Percentiles rank a stretch among this genome's conserved stretches.
Evolutionary conservation across 2,329 filamentous ascomycete genomes (phyloP).

Genomic region (Aspergillus costaricaensis): DNA sequence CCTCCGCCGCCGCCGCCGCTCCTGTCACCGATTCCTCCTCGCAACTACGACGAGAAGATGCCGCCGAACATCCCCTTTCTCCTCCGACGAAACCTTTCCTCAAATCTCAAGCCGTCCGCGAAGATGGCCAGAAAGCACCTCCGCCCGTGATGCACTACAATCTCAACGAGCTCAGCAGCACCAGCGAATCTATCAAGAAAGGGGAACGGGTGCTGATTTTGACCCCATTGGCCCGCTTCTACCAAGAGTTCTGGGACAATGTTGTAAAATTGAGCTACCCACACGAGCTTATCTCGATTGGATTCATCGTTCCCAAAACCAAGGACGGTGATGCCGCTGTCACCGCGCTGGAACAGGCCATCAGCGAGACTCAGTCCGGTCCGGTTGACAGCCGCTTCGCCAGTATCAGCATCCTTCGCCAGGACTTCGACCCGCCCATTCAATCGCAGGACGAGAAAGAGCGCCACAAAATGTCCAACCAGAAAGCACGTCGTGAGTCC

Average conservation of each 20-base stretch:
- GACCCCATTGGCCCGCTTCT: constrained; percentile 91
- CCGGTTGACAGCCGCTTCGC: constrained; percentile 81
- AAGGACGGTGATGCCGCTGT: constrained; percentile 89
- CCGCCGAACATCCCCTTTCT: constrained; percentile 70
- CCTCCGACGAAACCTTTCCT: constrained; percentile 73
- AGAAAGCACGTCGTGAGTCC: constrained; percentile 79
- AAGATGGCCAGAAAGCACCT: constrained; percentile 58
- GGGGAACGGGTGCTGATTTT: constrained; percentile 86
- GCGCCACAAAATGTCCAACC: constrained; percentile 87
- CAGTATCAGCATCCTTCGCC: constrained; percentile 88
- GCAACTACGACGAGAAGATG: constrained; percentile 55
- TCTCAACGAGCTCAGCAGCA: constrained; percentile 91
- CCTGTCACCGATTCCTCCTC: constrained; percentile 50
- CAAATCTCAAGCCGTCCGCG: constrained; percentile 58
- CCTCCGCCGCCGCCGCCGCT: constrained; percentile 52
- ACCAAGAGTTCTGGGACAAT: constrained; percentile 94
- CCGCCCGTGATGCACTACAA: constrained; percentile 91
- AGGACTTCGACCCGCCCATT: constrained; percentile 87
- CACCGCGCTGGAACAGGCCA: constrained; percentile 76
- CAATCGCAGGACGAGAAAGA: constrained; percentile 81
- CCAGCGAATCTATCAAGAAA: constrained; percentile 72
- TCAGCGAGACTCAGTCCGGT: constrained; percentile 82
- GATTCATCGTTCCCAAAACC: constrained; percentile 93
- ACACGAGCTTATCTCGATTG: constrained; percentile 90
- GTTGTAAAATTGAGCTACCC: constrained; percentile 81